These are phyloP conservation scores for Geotrichum klebahnii DNA, from an alignment of 1,139 yeast genomes.

Conservation along the genomic window DNA sequence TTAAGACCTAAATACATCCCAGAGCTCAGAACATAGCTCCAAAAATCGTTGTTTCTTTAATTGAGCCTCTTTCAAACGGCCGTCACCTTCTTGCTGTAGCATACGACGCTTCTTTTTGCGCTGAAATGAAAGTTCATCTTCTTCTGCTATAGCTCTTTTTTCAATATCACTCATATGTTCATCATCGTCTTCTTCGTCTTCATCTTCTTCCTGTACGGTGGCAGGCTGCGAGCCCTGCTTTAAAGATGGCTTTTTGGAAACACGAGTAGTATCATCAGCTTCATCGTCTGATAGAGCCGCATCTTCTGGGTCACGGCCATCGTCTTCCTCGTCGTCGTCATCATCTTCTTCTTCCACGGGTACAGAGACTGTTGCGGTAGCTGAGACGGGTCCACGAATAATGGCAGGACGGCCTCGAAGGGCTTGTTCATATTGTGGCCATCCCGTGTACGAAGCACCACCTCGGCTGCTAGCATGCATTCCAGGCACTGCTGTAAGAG, in stretches of 20 bases:
- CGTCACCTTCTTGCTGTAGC: not conserved
- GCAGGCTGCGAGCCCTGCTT: too few relatives aligned
- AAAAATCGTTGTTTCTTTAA: slow-evolving; percentile 30
- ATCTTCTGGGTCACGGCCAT: slow-evolving; percentile 33
- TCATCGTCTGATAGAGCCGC: slow-evolving; percentile 33
- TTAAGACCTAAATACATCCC: slow-evolving; percentile 29
- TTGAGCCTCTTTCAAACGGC: not conserved
- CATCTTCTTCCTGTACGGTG: slow-evolving; percentile 6
- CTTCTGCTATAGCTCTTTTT: slow-evolving; percentile 22
- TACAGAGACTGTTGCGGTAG: not conserved
- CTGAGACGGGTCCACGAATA: not conserved
- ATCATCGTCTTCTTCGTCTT: slow-evolving; percentile 20
- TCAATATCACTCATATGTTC: slow-evolving; percentile 22
- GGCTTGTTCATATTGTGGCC: slow-evolving; percentile 4
- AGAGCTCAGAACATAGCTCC: slow-evolving; percentile 34
- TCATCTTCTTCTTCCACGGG: slow-evolving; percentile 14
- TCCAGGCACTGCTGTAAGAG: not conserved
- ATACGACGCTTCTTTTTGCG: slow-evolving; percentile 1
- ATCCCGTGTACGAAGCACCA: not conserved
- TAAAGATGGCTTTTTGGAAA: not conserved
- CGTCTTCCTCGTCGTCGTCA: slow-evolving; percentile 28
- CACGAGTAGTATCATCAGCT: slow-evolving; percentile 14
- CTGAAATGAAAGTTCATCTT: slow-evolving; percentile 20
- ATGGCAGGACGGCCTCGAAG: not conserved
- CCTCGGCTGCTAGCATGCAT: not conserved